Conservation (phyloP, 305 asterid species). For the Solanum hybrid region DNA sequence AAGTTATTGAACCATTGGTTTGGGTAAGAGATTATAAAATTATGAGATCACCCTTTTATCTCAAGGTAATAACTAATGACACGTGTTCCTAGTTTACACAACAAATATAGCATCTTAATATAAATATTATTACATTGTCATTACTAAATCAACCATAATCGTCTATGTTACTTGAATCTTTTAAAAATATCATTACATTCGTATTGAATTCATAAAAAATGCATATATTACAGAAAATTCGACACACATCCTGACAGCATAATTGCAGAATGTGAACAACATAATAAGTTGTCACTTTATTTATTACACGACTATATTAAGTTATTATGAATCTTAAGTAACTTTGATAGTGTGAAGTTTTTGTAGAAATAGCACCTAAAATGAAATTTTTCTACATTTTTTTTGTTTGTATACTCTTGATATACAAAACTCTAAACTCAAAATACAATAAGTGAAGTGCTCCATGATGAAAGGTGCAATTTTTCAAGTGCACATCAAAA, state of each 20-base stretch:
- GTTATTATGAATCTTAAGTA: neutral
- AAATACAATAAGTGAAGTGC: neutral
- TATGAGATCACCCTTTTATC: neutral
- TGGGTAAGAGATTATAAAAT: neutral
- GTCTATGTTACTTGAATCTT: neutral
- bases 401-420: neutral
- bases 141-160: neutral
- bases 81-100: neutral
- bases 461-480: slow-evolving; percentile 2
- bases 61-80: neutral
- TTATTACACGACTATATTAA: neutral
- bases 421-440: neutral
- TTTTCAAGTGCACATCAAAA: slow-evolving; percentile 3
- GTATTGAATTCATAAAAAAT: neutral
- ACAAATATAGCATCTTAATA: neutral
- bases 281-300: neutral
- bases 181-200: neutral
- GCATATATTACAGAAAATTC: neutral
- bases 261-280: neutral
- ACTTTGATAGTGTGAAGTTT: neutral
- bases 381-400: neutral
- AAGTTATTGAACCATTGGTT: neutral
- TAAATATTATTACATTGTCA: neutral
- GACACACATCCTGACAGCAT: fast-evolving
- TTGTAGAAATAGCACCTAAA: neutral